phyloP scores from a whole-genome alignment of 352 stramenopile genomes.

The Pythium apleroticum region DNA sequence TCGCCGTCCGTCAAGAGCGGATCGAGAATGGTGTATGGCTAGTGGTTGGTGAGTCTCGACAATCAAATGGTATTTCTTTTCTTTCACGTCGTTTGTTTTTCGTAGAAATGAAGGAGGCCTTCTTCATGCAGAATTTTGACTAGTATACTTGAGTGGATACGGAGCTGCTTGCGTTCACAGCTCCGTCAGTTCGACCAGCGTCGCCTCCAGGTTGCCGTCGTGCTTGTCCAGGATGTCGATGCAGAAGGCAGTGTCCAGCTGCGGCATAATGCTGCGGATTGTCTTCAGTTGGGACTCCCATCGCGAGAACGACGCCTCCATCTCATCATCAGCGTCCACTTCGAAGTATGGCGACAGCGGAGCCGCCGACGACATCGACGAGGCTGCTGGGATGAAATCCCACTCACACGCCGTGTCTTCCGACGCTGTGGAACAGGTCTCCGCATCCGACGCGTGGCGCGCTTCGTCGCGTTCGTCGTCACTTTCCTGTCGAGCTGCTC shows the following conservation, averaged over 20 bases:
- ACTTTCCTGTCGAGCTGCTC: conserved; percentile 7
- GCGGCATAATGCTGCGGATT: conserved; percentile 53
- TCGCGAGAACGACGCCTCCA: conserved; percentile 18
- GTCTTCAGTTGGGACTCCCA: conserved; percentile 48
- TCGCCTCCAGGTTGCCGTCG: conserved; percentile 56
- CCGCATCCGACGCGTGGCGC: conserved; percentile 52
- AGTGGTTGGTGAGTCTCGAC: background rate
- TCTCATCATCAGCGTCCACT: conserved; percentile 35
- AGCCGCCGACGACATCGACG: background rate
- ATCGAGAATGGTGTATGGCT: conserved; percentile 19
- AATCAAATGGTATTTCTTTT: conserved; percentile 1
- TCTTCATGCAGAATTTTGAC: conserved; percentile 8
- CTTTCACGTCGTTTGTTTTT: background rate
- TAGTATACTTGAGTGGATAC: background rate
- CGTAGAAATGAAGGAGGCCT: background rate
- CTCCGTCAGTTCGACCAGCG: conserved; percentile 63
- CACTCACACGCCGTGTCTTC: conserved; percentile 48
- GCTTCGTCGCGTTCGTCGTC: conserved; percentile 11
- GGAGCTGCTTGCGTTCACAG: conserved; percentile 32
- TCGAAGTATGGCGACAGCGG: conserved; percentile 23
- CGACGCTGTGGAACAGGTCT: conserved; percentile 49
- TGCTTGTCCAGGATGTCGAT: conserved; percentile 51
- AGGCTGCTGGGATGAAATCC: conserved; percentile 37
- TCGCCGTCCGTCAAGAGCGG: conserved; percentile 15
- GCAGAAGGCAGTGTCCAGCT: conserved; percentile 45